Conservation (phyloP, 495 filamentous ascomycete genomes). For the Talaromyces liani region DNA sequence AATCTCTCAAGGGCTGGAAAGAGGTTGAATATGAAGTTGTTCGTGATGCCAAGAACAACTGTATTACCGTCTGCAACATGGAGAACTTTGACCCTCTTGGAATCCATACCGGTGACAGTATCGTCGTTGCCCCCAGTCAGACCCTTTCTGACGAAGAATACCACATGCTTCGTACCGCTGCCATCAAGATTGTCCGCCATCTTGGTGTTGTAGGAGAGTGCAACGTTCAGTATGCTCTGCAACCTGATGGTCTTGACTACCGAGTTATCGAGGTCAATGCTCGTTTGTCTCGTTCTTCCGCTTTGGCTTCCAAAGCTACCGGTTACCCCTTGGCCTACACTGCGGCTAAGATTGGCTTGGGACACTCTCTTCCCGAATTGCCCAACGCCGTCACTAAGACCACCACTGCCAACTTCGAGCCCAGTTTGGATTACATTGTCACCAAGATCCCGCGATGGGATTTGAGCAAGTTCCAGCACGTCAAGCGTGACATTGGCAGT, state of each 20-base stretch:
- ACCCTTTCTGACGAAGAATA: conserved; percentile 96
- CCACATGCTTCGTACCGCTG: conserved; percentile 95
- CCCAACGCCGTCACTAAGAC: conserved; percentile 98
- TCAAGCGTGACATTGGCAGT: conserved; percentile 93
- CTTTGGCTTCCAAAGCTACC: conserved; percentile 92
- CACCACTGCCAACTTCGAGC: conserved; percentile 97
- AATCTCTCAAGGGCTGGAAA: conserved; percentile 99
- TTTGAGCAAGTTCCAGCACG: conserved; percentile 95
- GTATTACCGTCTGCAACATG: conserved; percentile 99
- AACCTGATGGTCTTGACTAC: conserved; percentile 91
- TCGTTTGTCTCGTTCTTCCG: conserved; percentile 88
- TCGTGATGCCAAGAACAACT: conserved; percentile 89
- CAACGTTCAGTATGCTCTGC: conserved; percentile 95
- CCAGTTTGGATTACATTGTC: conserved; percentile 92
- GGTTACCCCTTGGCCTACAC: conserved; percentile 96
- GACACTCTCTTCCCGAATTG: conserved; percentile 87
- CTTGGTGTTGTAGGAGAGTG: conserved; percentile 95
- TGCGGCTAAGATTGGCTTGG: conserved; percentile 92
- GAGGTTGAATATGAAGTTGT: conserved; percentile 98
- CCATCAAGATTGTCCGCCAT: conserved; percentile 93
- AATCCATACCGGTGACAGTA: conserved; percentile 94
- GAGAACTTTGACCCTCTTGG: conserved; percentile 98
- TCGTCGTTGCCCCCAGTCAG: conserved; percentile 92
- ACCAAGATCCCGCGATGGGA: conserved; percentile 99
- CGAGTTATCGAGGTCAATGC: conserved; percentile 98